phyloP scores from a whole-genome alignment of 2,329 filamentous ascomycete species.

The Arachnopeziza araneosa region DNA sequence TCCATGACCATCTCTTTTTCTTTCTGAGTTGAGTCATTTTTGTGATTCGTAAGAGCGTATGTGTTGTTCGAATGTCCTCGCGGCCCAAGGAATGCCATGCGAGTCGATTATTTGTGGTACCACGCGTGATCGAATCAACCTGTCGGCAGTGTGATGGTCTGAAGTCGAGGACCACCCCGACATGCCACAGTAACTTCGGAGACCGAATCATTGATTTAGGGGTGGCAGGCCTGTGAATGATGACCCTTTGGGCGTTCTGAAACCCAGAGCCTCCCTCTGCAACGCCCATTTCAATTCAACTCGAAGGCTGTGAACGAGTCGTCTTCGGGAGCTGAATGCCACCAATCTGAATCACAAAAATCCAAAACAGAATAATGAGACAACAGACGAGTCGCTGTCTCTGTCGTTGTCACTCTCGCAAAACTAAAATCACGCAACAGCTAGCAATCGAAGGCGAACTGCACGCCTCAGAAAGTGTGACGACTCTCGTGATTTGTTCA shows the following conservation, averaged over 20 bases:
- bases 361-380: neutral
- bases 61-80: neutral
- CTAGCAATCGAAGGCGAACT: neutral
- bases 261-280: no score
- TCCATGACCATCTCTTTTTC: neutral
- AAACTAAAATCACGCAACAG: neutral
- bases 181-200: neutral
- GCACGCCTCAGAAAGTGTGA: neutral
- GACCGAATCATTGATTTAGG: neutral
- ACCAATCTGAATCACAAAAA: neutral
- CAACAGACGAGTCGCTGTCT: neutral
- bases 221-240: neutral
- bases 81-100: neutral
- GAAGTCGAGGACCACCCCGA: no score
- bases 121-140: neutral
- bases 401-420: no score
- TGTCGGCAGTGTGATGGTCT: neutral
- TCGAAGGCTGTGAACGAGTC: neutral
- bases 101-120: neutral
- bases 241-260: neutral
- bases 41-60: neutral
- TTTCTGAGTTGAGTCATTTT: neutral
- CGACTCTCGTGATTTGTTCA: neutral
- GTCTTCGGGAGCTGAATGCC: neutral
- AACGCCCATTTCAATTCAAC: neutral